These are phyloP conservation scores for Cryptococcus depauperatus DNA, from an alignment of 1,284 basidiomycete species.

Conservation along the genomic window DNA sequence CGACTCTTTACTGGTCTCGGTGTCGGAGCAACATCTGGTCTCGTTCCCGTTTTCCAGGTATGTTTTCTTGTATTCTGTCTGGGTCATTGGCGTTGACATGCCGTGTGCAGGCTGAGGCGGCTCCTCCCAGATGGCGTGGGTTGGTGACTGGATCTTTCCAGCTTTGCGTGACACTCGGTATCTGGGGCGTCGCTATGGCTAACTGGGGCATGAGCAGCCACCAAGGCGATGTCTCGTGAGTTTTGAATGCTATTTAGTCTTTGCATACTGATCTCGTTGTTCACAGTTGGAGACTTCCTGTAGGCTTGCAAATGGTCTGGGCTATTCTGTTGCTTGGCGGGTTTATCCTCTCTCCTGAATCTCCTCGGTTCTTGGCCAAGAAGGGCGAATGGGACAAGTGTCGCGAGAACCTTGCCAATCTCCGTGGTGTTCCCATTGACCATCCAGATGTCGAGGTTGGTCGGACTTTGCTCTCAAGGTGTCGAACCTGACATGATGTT, in stretches of 20 bases:
- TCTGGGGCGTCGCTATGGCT: constrained; percentile 44
- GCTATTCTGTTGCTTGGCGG: constrained; percentile 41
- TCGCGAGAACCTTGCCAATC: constrained; percentile 41
- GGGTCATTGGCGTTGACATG: too few relatives aligned
- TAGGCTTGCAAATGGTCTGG: constrained; percentile 30
- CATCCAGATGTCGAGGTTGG: constrained; percentile 34
- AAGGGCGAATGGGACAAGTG: constrained; percentile 42
- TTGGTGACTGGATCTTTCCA: constrained; percentile 45
- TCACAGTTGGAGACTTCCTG: constrained; percentile 26
- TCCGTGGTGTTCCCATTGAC: constrained; percentile 41
- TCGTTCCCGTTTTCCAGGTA: constrained; percentile 48
- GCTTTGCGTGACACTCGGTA: constrained; percentile 45
- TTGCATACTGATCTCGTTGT: neutral
- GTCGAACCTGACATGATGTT: neutral
- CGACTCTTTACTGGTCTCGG: constrained; percentile 44
- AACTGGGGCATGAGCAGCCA: constrained; percentile 44
- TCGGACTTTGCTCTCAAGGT: neutral
- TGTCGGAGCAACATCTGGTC: constrained; percentile 43
- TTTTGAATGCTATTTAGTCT: neutral
- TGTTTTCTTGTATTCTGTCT: too few relatives aligned
- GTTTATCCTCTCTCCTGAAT: constrained; percentile 45
- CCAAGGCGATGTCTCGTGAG: constrained; percentile 25
- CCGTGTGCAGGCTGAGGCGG: constrained; percentile 43
- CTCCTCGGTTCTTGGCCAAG: constrained; percentile 45
- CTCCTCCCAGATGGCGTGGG: constrained; percentile 32